Conservation (phyloP, 176 grass and related monocot species). For the Calamus simplicifolius region DNA sequence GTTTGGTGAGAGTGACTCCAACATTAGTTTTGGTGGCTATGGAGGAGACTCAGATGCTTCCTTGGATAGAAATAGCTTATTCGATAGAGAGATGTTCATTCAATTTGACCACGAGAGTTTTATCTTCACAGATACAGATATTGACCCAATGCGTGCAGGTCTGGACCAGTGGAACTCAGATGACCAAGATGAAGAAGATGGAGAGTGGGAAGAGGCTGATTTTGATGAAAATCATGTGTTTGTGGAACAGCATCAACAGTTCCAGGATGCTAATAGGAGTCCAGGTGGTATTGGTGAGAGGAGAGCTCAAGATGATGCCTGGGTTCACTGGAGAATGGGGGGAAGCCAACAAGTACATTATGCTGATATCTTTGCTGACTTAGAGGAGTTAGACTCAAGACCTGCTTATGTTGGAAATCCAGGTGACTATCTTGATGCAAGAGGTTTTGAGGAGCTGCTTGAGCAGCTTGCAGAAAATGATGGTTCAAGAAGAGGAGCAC, state of each 20-base stretch:
- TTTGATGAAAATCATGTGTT: slow-evolving; percentile 30
- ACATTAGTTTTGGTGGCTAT: slow-evolving; percentile 57
- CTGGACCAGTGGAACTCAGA: slow-evolving; percentile 68
- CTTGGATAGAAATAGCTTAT: slow-evolving; percentile 33
- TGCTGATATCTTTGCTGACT: slow-evolving; percentile 18
- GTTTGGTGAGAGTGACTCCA: slow-evolving; percentile 64
- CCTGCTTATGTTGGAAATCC: slow-evolving; percentile 41
- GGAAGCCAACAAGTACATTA: slow-evolving; percentile 15
- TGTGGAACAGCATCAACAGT: slow-evolving; percentile 25
- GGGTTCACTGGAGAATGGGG: slow-evolving; percentile 23
- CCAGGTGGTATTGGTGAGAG: slow-evolving; percentile 17
- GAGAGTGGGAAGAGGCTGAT: slow-evolving; percentile 48
- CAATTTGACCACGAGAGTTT: slow-evolving; percentile 51
- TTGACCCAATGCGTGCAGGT: slow-evolving; percentile 81
- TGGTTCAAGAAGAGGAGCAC: slow-evolving; percentile 58
- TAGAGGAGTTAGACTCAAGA: slow-evolving; percentile 21
- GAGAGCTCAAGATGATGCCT: slow-evolving; percentile 28
- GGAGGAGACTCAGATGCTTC: slow-evolving; percentile 74
- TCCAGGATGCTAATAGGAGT: slow-evolving; percentile 15
- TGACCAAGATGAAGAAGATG: slow-evolving; percentile 44
- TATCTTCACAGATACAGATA: slow-evolving; percentile 55
- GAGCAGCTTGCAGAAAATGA: slow-evolving; percentile 68
- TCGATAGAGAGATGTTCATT: slow-evolving; percentile 38
- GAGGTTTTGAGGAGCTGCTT: slow-evolving; percentile 60
- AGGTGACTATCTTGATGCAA: slow-evolving; percentile 69